Evolutionary conservation across 2,329 filamentous ascomycete species (phyloP).

Genomic region (Verticillium dahliae): DNA sequence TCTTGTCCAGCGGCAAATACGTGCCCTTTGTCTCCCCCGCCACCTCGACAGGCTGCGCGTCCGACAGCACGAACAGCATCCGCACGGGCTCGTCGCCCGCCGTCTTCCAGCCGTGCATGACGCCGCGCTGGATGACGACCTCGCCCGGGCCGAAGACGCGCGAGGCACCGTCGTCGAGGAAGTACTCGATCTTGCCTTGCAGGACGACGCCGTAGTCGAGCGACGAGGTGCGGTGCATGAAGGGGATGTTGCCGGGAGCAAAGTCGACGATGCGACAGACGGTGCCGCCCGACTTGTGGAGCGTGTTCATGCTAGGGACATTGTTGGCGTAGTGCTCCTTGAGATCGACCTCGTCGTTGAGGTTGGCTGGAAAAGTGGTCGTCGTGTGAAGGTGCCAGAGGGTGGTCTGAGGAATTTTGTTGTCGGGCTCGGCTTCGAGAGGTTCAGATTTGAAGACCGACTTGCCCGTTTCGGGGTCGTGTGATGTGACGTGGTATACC

Average conservation of each 20-base stretch:
- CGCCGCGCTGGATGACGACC: slow-evolving; percentile 37
- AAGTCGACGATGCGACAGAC: slow-evolving; percentile 12
- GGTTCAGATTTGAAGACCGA: background rate
- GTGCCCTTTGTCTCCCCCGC: slow-evolving; percentile 5
- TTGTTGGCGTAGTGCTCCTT: slow-evolving; percentile 5
- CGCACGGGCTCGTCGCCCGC: background rate
- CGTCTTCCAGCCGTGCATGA: slow-evolving; percentile 26
- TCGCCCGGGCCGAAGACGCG: slow-evolving; percentile 32
- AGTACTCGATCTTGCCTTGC: slow-evolving; percentile 36
- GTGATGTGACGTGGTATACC: background rate
- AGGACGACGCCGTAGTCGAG: slow-evolving; percentile 40
- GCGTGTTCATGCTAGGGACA: slow-evolving; percentile 6
- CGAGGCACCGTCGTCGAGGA: slow-evolving; percentile 34
- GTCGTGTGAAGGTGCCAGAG: slow-evolving; percentile 8
- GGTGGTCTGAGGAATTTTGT: slow-evolving; percentile 18
- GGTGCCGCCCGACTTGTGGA: slow-evolving; percentile 8
- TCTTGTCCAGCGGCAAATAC: slow-evolving; percentile 3
- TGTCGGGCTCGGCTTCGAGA: slow-evolving; percentile 5
- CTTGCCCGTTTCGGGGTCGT: background rate
- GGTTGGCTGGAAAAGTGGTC: slow-evolving; percentile 7
- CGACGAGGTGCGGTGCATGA: slow-evolving; percentile 37
- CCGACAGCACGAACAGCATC: background rate
- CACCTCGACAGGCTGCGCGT: slow-evolving; percentile 3
- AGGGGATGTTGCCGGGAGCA: slow-evolving; percentile 6
- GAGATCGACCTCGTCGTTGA: slow-evolving; percentile 8